These are phyloP conservation scores for Mesotaenium endlicherianum DNA, from an alignment of 139 green algal genomes.

Conservation along the genomic window DNA sequence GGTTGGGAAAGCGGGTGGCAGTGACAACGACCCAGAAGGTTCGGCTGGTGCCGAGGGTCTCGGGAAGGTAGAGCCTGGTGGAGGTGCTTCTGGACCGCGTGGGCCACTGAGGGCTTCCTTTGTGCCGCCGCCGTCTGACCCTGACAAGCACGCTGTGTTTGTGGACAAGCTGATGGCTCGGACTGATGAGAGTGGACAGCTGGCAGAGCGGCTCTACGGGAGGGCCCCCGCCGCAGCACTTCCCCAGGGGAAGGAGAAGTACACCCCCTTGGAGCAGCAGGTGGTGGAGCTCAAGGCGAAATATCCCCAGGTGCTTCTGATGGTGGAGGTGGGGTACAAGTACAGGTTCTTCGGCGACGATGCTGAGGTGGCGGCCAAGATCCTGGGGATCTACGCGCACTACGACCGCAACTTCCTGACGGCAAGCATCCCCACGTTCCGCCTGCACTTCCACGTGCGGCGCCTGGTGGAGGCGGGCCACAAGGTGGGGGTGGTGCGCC, in stretches of 20 bases:
- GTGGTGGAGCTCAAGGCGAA: conserved; percentile 62
- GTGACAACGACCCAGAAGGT: not conserved
- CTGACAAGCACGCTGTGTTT: conserved; percentile 3
- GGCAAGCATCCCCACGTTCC: conserved; percentile 71
- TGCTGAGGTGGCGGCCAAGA: conserved; percentile 65
- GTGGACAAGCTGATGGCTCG: conserved; percentile 6
- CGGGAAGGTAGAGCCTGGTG: not conserved
- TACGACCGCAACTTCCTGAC: conserved; percentile 79
- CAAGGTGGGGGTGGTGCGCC: conserved; percentile 71
- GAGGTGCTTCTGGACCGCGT: not conserved
- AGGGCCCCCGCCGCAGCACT: not conserved
- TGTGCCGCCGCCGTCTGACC: not conserved
- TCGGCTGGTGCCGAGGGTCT: not conserved
- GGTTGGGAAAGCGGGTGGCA: not conserved
- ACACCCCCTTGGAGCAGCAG: conserved; percentile 52
- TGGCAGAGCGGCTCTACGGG: not conserved
- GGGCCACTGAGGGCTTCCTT: not conserved
- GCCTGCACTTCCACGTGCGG: conserved; percentile 80
- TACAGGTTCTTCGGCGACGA: conserved; percentile 84
- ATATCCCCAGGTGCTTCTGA: conserved; percentile 71
- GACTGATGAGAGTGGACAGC: not conserved
- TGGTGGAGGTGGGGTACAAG: conserved; percentile 76
- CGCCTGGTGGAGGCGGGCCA: conserved; percentile 77
- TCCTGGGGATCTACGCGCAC: conserved; percentile 66
- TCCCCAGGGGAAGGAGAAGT: conserved; percentile 22